Evolutionary conservation across 2,329 filamentous ascomycete genomes (phyloP), one percentile per base, ranked within the genome.

Genomic region (Thermoascus crustaceus): DNA sequence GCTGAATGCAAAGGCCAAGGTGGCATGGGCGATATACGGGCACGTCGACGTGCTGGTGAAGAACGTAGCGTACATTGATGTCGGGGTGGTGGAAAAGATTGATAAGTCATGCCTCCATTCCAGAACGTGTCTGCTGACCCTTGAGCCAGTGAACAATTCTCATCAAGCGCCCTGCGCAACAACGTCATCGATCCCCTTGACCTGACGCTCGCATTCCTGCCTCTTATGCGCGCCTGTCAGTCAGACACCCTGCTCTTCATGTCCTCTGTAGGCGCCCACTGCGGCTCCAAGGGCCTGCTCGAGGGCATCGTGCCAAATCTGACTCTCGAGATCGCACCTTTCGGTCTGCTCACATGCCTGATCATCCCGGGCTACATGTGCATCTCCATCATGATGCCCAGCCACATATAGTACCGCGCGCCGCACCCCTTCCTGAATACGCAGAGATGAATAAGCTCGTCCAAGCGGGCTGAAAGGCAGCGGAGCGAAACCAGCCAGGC

Each of bases 301-400:
- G 65, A 65, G 5, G 66, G 62, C 4, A 41, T 73, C 5, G 64
- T 64, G 3, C 67, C 71, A 37, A 60, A 61, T 0, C 53, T 74
- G 2, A 50, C 51, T 0, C 39, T 50, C 0, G 72, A 75, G 50
- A 50, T 74, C 1, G 47, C 45, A 40, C 11, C 57, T 3, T 61
- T 63, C 17, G 58, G 63, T 0, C 55, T 70, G 5, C 32, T 38
- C 3, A 32, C 39, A 55, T 68, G 32, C 57, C 48, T 61, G 1
- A 53, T 75, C 2, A 71, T 73, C 40, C 71, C 72, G 0, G 73
- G 72, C 0, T 69, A 70, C 38, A 75, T 76, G 47, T 65, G 72
- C 2, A 76, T 71, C 0, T 54, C 49, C 0, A 68, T 76, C 32
- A 58, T 75, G 5, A 61, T 65, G 4, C 16, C 37, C 3, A 32